Evolutionary conservation across 2,329 filamentous ascomycete species (phyloP).

Genomic region (Fusarium sterilihyphosum): DNA sequence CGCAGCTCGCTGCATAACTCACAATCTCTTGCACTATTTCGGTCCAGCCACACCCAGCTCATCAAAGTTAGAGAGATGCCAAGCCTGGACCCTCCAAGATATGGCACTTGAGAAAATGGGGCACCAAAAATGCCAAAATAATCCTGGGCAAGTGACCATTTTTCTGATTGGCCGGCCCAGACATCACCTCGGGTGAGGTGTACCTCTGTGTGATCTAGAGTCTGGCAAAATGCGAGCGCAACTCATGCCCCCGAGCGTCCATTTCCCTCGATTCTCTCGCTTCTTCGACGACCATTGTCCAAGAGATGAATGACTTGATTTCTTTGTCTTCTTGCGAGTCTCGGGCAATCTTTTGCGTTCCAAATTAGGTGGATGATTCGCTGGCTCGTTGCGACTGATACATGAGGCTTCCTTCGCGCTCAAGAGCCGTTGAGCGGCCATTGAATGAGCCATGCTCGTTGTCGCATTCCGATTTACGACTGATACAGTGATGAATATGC

Average conservation of each 20-base stretch:
- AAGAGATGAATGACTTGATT: conserved; percentile 48
- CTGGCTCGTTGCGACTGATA: conserved; percentile 29
- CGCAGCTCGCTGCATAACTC: conserved; percentile 21
- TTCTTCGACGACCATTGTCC: conserved; percentile 44
- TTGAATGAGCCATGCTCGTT: conserved; percentile 39
- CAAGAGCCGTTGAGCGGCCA: conserved; percentile 27
- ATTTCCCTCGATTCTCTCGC: conserved; percentile 44
- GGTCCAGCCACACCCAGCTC: conserved; percentile 42
- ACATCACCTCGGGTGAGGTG: conserved; percentile 49
- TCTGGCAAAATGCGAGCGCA: conserved; percentile 42
- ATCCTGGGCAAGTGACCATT: conserved; percentile 49
- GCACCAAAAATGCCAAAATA: conserved; percentile 48
- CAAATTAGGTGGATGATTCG: conserved; percentile 16
- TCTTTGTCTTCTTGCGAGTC: conserved; percentile 28
- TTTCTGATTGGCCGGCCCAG: conserved; percentile 52
- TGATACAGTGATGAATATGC: conserved; percentile 5
- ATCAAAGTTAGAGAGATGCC: conserved; percentile 27
- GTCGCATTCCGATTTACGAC: conserved; percentile 48
- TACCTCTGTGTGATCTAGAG: conserved; percentile 49
- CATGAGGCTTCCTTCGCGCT: conserved; percentile 19
- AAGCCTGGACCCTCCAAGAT: conserved; percentile 40
- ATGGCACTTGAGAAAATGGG: conserved; percentile 46
- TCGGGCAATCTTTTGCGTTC: conserved; percentile 38
- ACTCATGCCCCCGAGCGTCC: conserved; percentile 44
- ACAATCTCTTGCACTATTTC: conserved; percentile 29